A percentile compares a stretch with the other conserved stretches of the same genome.
These are phyloP conservation scores for Fennellomyces sp. DNA, from an alignment of 371 early-diverging fungal genomes.

Conservation along the genomic window DNA sequence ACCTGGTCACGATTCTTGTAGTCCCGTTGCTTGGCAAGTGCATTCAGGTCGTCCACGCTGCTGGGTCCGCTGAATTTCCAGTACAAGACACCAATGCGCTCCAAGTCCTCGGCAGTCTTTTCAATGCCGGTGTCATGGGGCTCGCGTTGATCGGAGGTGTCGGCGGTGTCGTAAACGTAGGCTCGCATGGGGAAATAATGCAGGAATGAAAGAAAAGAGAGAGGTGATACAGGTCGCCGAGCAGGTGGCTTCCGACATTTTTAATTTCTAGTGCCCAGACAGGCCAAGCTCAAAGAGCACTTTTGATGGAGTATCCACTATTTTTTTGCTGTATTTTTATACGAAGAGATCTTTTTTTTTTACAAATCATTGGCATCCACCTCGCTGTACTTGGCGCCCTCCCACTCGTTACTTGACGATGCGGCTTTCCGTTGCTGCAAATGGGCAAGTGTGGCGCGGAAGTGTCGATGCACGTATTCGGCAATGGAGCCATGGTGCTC, in stretches of 20 bases:
- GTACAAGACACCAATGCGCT: constrained; percentile 73
- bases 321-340: background rate
- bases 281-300: no score
- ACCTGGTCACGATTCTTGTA: constrained; percentile 93
- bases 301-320: no score
- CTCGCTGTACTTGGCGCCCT: constrained; percentile 31
- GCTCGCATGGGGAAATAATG: constrained; percentile 57
- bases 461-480: constrained; percentile 61
- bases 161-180: constrained; percentile 65
- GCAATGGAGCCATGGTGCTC: constrained; percentile 52
- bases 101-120: constrained; percentile 70
- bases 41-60: constrained; percentile 65
- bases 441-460: constrained; percentile 61
- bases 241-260: no score
- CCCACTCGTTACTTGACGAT: constrained; percentile 20
- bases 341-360: no score
- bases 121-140: constrained; percentile 71
- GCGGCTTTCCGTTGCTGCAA: constrained; percentile 30
- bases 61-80: constrained; percentile 65
- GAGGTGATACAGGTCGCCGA: background rate
- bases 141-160: constrained; percentile 61
- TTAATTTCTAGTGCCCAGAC: no score
- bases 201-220: constrained; percentile 5
- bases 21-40: constrained; percentile 69
- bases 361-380: constrained; percentile 12